phyloP scores from a whole-genome alignment of 1,139 yeast species.

The Lodderomyces pseudojiufengensis region DNA sequence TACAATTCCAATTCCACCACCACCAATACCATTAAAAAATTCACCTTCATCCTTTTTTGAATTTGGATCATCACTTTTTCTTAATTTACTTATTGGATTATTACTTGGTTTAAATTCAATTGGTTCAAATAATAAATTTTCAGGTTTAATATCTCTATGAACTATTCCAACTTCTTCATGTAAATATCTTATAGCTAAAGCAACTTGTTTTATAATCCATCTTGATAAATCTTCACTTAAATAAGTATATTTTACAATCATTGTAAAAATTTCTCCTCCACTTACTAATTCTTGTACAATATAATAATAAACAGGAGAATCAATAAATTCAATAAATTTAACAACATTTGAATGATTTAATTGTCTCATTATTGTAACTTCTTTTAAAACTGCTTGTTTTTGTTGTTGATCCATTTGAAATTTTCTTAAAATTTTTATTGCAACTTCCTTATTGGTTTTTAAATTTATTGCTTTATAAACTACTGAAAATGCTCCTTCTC shows the following conservation, averaged over 20 bases:
- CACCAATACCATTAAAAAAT: constrained; percentile 45
- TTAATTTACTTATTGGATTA: constrained; percentile 36
- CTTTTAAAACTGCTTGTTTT: constrained; percentile 52
- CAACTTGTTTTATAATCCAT: constrained; percentile 51
- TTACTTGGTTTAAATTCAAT: constrained; percentile 47
- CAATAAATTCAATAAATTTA: constrained; percentile 46
- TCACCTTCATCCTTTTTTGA: constrained; percentile 52
- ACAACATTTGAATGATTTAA: constrained; percentile 50
- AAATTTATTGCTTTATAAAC: constrained; percentile 68
- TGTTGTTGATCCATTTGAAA: constrained; percentile 53
- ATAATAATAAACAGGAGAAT: constrained; percentile 46
- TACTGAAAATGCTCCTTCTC: constrained; percentile 93
- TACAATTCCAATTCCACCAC: constrained; percentile 51
- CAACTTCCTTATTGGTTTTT: constrained; percentile 54
- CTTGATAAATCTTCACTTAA: constrained; percentile 53
- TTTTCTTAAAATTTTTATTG: constrained; percentile 57
- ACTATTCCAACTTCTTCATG: constrained; percentile 57
- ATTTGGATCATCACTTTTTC: constrained; percentile 46
- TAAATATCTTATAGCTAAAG: constrained; percentile 44
- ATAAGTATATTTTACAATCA: constrained; percentile 54
- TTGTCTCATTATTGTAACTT: constrained; percentile 57
- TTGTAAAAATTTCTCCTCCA: constrained; percentile 58
- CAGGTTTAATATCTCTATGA: constrained; percentile 58
- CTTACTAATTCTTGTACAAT: constrained; percentile 50
- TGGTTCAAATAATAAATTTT: constrained; percentile 56